Conservation (phyloP, 129 eudicot species). For the Sambucus nigra region DNA sequence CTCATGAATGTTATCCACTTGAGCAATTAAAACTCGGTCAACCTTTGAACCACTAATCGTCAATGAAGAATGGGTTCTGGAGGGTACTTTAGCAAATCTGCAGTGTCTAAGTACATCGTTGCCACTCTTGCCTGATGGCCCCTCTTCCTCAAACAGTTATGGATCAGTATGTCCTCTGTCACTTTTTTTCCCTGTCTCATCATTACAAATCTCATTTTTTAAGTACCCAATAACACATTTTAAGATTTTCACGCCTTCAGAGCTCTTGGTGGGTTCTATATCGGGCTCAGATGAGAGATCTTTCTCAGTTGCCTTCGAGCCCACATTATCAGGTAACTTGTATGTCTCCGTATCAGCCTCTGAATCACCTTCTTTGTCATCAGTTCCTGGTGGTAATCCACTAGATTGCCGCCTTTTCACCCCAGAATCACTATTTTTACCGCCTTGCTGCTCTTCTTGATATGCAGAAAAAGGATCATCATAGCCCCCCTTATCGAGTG, state of each 20-base stretch:
- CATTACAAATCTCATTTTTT: constrained; percentile 21
- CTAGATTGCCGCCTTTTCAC: constrained; percentile 27
- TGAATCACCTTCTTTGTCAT: constrained; percentile 17
- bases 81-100: constrained; percentile 51
- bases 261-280: constrained; percentile 18
- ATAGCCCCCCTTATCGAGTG: constrained; percentile 29
- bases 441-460: constrained; percentile 34
- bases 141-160: constrained; percentile 18
- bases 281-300: constrained; percentile 15
- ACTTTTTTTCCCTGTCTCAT: constrained; percentile 31
- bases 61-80: constrained; percentile 67
- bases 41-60: constrained; percentile 29
- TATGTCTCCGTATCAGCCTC: constrained; percentile 22
- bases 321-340: constrained; percentile 15
- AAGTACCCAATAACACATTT: constrained; percentile 15
- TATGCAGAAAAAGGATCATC: constrained; percentile 28
- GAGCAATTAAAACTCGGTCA: constrained; percentile 28
- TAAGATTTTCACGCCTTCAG: constrained; percentile 16
- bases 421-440: constrained; percentile 27
- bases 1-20: constrained; percentile 23
- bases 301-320: constrained; percentile 22
- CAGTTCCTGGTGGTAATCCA: constrained; percentile 28
- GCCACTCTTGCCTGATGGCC: constrained; percentile 14
- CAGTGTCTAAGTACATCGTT: constrained; percentile 39
- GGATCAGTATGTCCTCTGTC: constrained; percentile 22